Evolutionary conservation across 2,329 filamentous ascomycete species (phyloP).

Genomic region (Colletotrichum simmondsii): DNA sequence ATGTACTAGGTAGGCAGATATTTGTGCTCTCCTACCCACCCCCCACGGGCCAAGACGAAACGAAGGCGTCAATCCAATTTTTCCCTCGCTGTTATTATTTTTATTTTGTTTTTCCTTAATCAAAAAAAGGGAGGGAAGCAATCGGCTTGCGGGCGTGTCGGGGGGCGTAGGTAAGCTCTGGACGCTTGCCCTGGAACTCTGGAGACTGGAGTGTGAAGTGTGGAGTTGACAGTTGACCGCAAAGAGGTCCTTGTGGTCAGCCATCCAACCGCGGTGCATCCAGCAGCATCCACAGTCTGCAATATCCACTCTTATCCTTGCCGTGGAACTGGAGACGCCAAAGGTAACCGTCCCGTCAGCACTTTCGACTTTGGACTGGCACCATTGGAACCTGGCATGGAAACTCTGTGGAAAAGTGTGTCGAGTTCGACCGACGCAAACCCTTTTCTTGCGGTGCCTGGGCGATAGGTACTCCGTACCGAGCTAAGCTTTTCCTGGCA

Average conservation of each 20-base stretch:
- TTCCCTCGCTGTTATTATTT: conserved; percentile 7
- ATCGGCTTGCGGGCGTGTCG: conserved; percentile 26
- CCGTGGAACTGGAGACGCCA: conserved; percentile 1
- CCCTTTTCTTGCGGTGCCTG: conserved; percentile 9
- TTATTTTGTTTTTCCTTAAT: conserved; percentile 1
- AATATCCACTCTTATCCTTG: neutral
- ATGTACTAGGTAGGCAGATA: conserved; percentile 2
- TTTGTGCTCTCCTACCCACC: neutral
- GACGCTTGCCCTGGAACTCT: neutral
- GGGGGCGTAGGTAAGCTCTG: neutral
- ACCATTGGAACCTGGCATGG: neutral
- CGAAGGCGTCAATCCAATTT: conserved; percentile 7
- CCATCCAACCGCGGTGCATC: conserved; percentile 9
- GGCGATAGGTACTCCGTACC: neutral
- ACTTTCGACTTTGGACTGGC: neutral
- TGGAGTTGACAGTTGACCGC: conserved; percentile 20
- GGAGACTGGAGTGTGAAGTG: neutral
- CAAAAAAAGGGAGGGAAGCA: conserved; percentile 15
- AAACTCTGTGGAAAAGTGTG: neutral
- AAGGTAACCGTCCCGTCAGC: neutral
- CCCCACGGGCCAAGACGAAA: neutral
- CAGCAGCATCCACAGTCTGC: conserved; percentile 8
- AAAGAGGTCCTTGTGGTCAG: conserved; percentile 11
- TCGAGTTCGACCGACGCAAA: neutral
- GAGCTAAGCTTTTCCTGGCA: conserved; percentile 27